Percentiles rank a stretch among this genome's conserved stretches.
phyloP scores from a whole-genome alignment of 1,284 basidiomycete species.

The Malassezia yamatoensis region DNA sequence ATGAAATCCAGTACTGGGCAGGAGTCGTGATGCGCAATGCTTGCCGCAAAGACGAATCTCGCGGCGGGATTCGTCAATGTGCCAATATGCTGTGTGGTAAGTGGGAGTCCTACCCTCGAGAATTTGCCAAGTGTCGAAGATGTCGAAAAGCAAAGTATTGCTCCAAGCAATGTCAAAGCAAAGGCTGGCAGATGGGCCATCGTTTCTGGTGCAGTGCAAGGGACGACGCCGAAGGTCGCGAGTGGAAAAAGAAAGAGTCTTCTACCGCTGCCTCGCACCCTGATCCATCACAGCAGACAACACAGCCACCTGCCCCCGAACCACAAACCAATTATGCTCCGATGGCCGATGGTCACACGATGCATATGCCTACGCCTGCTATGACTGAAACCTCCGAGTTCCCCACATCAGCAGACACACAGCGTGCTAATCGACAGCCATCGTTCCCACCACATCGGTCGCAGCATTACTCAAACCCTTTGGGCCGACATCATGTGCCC shows the following conservation, averaged over 20 bases:
- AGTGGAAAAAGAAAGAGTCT: conserved; percentile 23
- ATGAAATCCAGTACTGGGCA: conserved; percentile 97
- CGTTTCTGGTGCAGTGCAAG: conserved; percentile 55
- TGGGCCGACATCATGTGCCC: conserved; percentile 24
- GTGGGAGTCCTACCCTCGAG: conserved; percentile 84
- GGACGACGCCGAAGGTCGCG: conserved; percentile 30
- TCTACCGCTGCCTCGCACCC: too few relatives aligned
- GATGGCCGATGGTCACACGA: too few relatives aligned
- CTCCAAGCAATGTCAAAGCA: conserved; percentile 92
- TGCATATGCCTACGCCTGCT: too few relatives aligned
- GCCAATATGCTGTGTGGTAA: conserved; percentile 82
- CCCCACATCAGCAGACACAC: too few relatives aligned
- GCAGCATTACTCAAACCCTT: conserved; percentile 14
- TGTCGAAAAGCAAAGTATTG: conserved; percentile 98
- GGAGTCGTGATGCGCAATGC: conserved; percentile 99
- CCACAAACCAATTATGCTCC: too few relatives aligned
- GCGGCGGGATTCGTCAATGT: conserved; percentile 90
- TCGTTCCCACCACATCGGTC: neutral
- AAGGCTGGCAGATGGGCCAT: conserved; percentile 93
- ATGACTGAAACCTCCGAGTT: too few relatives aligned
- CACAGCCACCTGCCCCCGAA: too few relatives aligned
- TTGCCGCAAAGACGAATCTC: conserved; percentile 81
- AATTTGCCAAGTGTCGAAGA: conserved; percentile 91
- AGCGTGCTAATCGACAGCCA: too few relatives aligned
- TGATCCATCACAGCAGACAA: too few relatives aligned